Percentiles rank a stretch among this genome's conserved stretches.
phyloP scores from a whole-genome alignment of 1,284 basidiomycete species.

The Phellopilus nigrolimitatus region DNA sequence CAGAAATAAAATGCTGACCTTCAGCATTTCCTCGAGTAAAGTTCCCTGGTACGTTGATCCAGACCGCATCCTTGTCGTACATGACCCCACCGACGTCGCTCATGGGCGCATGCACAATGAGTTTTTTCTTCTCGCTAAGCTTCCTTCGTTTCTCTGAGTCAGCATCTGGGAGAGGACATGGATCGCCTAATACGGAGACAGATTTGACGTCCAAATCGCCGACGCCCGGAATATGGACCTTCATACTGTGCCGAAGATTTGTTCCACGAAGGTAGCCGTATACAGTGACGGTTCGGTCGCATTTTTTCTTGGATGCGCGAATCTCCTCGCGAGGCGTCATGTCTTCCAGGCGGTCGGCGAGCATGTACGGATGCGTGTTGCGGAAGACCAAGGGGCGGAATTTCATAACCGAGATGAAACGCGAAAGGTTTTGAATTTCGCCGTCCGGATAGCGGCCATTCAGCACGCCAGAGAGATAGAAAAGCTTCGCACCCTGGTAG shows the following conservation, averaged over 20 bases:
- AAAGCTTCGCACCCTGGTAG: slow-evolving; percentile 97
- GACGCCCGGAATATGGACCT: slow-evolving; percentile 93
- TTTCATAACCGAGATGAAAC: slow-evolving; percentile 98
- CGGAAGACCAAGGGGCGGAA: slow-evolving; percentile 97
- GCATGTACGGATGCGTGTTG: slow-evolving; percentile 91
- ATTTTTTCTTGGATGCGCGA: slow-evolving; percentile 75
- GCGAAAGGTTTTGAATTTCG: slow-evolving; percentile 92
- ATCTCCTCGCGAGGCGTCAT: slow-evolving; percentile 86
- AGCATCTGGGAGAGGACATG: slow-evolving; percentile 89
- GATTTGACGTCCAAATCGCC: slow-evolving; percentile 80
- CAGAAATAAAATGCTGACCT: slow-evolving; percentile 35
- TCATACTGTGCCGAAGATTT: slow-evolving; percentile 77
- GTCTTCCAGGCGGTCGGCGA: slow-evolving; percentile 96
- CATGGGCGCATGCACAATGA: slow-evolving; percentile 96
- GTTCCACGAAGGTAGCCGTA: slow-evolving; percentile 96
- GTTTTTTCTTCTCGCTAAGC: slow-evolving; percentile 92
- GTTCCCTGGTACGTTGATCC: slow-evolving; percentile 94
- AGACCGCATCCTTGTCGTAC: slow-evolving; percentile 99
- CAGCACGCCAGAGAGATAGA: slow-evolving; percentile 96
- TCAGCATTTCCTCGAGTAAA: slow-evolving; percentile 73
- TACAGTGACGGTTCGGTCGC: slow-evolving; percentile 85
- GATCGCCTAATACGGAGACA: slow-evolving; percentile 80
- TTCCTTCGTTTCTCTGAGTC: slow-evolving; percentile 92
- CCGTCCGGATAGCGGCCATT: slow-evolving; percentile 98
- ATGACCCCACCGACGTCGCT: slow-evolving; percentile 95